Evolutionary conservation across 2,329 filamentous ascomycete species (phyloP), one percentile per base, ranked within the genome.

Genomic region (Aspergillus tanneri): DNA sequence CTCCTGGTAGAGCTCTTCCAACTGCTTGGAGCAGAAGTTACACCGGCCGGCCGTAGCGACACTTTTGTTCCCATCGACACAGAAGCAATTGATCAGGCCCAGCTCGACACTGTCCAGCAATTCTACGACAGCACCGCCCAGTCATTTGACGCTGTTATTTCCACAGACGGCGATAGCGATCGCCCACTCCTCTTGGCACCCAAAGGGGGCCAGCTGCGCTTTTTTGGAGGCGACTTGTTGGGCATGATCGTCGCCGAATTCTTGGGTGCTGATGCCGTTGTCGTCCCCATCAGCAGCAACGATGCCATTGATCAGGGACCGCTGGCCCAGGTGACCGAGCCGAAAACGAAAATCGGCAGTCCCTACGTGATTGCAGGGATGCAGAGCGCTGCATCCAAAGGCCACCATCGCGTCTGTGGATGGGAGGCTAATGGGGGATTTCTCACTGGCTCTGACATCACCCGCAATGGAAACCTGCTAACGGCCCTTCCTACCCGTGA

Each of bases 381-480:
- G 64, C 58, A 67, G 53, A 39, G 44, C n/a, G 61, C 64, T n/a
- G 49, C 57, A 24, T 25, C 45, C 6, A 64, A 63, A 48, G 63
- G 63, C 0, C 59, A 58, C 40, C 43, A 32, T 11, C 59, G 59
- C 22, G 61, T 67, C 45, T 61, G 57, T 44, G 64, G 64, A 34
- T 67, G 64, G 64, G 64, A 67, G 52, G 64, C 64, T 24, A 67
- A 67, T 28, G 64, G 64, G 10, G 64, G 64, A 10, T 67, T 67
- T 47, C 61, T 67, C 38, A 66, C 64, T 1, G 60, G 62, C 21
- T 64, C 58, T 9, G 59, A 67, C 28, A 56, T 67, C 27, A 47
- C 60, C 41, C 54, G 55, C 14, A 54, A 66, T 24, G 61, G 58
- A 39, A 60, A 63, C 32, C 27, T 49, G 2, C 59, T 67, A 2